Percentiles rank a stretch among this genome's conserved stretches.
These are phyloP conservation scores for Sugiyamaella lignohabitans DNA, from an alignment of 805 yeast species.

Conservation along the genomic window DNA sequence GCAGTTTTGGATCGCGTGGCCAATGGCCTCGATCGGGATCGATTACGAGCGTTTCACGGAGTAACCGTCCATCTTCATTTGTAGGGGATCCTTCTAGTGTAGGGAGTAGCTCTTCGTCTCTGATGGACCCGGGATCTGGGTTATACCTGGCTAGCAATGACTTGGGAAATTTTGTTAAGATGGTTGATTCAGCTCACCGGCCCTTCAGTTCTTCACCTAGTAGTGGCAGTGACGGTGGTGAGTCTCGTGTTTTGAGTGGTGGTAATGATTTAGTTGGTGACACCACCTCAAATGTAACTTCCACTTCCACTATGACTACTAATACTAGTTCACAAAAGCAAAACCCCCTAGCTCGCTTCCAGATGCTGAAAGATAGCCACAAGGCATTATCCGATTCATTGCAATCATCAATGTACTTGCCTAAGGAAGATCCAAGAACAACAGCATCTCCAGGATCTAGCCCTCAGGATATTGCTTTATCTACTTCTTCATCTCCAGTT, in stretches of 20 bases:
- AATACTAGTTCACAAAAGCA: conserved; percentile 8
- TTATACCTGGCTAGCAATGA: conserved; percentile 40
- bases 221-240: neutral
- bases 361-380: conserved; percentile 30
- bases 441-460: conserved; percentile 1
- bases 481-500: conserved; percentile 9
- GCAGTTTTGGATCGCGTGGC: conserved; percentile 34
- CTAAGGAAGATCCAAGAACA: conserved; percentile 7
- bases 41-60: conserved; percentile 52
- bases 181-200: conserved; percentile 55
- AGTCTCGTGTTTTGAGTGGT: neutral
- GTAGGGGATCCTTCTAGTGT: conserved; percentile 24
- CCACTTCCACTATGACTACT: too few relatives aligned
- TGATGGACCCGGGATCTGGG: conserved; percentile 36
- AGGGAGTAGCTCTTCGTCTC: conserved; percentile 22
- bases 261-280: neutral
- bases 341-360: conserved; percentile 31
- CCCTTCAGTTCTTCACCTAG: conserved; percentile 11
- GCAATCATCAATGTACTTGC: conserved; percentile 21
- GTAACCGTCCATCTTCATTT: conserved; percentile 45
- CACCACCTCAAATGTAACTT: neutral
- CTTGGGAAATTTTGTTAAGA: conserved; percentile 60
- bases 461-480: neutral
- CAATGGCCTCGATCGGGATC: conserved; percentile 23
- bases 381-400: conserved; percentile 32